These are phyloP conservation scores for Lumnitzera racemosa DNA, from an alignment of 345 rosid species.

Conservation along the genomic window DNA sequence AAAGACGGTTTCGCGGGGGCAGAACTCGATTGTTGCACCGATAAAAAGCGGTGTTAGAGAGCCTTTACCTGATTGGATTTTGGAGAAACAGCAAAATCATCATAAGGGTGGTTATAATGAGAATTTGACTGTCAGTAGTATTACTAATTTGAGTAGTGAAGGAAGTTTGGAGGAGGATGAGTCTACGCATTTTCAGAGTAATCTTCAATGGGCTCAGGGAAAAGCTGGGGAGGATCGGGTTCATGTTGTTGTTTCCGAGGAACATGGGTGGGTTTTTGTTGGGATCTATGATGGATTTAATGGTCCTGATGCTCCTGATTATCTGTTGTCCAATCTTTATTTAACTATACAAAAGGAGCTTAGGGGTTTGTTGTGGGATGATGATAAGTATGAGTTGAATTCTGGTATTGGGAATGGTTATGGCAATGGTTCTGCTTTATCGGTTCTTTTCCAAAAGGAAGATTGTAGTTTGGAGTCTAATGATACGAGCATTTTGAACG, in stretches of 20 bases:
- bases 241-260: conserved; percentile 97
- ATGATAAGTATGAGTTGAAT: conserved; percentile 29
- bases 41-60: conserved; percentile 52
- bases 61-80: conserved; percentile 46
- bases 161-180: conserved; percentile 57
- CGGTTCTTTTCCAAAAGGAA: conserved; percentile 8
- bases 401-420: background rate
- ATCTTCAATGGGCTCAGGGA: conserved; percentile 98
- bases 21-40: conserved; percentile 77
- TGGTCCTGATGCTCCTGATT: conserved; percentile 98
- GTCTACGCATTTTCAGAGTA: conserved; percentile 50
- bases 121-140: conserved; percentile 57
- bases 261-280: conserved; percentile 88
- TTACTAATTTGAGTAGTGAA: conserved; percentile 53
- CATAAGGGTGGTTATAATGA: conserved; percentile 29
- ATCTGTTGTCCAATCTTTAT: conserved; percentile 61
- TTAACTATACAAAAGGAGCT: conserved; percentile 69
- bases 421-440: conserved; percentile 12
- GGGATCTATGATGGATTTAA: conserved; percentile 98
- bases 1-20: conserved; percentile 59
- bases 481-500: background rate
- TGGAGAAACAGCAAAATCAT: conserved; percentile 40
- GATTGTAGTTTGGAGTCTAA: conserved; percentile 4
- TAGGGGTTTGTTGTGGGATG: conserved; percentile 88
- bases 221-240: conserved; percentile 99